Base-by-base conservation (phyloP, 495 filamentous ascomycete genomes). In the Penicillium roqueforti region DNA sequence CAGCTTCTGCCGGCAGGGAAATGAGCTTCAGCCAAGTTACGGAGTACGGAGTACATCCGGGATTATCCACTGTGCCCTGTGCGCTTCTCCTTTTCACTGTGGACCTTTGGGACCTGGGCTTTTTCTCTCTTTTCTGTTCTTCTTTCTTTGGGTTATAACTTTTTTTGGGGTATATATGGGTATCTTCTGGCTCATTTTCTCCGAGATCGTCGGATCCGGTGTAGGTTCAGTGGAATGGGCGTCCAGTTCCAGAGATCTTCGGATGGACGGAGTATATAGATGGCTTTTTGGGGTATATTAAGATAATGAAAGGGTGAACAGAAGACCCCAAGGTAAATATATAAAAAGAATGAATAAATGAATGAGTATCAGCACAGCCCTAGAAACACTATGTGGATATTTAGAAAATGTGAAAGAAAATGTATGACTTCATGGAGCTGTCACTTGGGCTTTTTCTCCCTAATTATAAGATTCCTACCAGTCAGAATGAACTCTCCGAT, bases 371-470 rank as follows among this genome's bases (percentile, higher is more conserved):
- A 23, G 10, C 28, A 29, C 25, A 26, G 25, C 28, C 28, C 9
- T 29, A 10, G 28, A 23, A 4, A 23, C 2, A 31, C 28, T 31
- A 31, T 31, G 32, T 36, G n/a, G 32, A 16, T 16, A 36, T 31
- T 13, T 0, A 10, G 28, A 31, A 31, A 31, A 31, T 31, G 28
- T 31, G 16, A n/a, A 16, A n/a, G 6, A 47, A 23, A 47, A 34
- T 54, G 45, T 39, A 58, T 58, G 56, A 58, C 53, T 53, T 58
- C 56, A 58, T 58, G 49, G 31, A 54, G 37, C 49, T 53, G 48
- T 57, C 36, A 57, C 41, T 40, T 1, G 11, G 22, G 18, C 38
- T 5, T 40, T 47, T 47, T 26, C 22, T 26, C 25, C 32, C 31
- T 31, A 29, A 47, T 34, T 36, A 36, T 47, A 32, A 10, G 28